Evolutionary conservation across 768 basidiomycete genomes (phyloP), one percentile per base, ranked within the genome.

Genomic region (Boletus huronensis): DNA sequence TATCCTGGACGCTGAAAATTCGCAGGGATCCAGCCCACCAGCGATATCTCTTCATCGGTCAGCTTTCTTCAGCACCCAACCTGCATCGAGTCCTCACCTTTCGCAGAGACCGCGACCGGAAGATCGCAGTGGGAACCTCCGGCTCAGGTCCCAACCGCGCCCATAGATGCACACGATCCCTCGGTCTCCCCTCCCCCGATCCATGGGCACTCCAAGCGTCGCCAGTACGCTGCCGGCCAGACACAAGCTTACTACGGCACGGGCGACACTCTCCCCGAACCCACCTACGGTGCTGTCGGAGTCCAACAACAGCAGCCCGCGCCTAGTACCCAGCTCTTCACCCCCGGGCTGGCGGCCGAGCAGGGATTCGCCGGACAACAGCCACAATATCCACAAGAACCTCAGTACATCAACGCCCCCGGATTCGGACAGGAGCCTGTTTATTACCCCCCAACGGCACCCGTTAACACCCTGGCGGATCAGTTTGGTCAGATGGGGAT

Each of bases 201-300:
- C n/a, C 70, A 79, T 6, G 68, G 73, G 28, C 77, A 80, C 59
- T 52, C 75, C 50, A 88, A 91, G 73, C 87, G 92, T 61, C 86
- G 95, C 42, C 93, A 96, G 71, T 98, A 98, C 69, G 95, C 95
- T 46, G 85, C 91, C 4, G 94, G 91, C 11, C 94, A 97, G 72
- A 93, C 93, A 1, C 91, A 93, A 65, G 92, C 82, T 3, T 94
- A 94, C 69, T 92, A 92, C 60, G 82, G 84, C 34, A 67, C 73
- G 11, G 77, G 78, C 26, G 74, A 73, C 3, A 60, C 72, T 34
- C 59, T 76, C 39, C 82, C 67, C 11, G 77, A 82, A 46, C 77
- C 82, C 11, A 63, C 68, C 28, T 81, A 80, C 52, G 67, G 72
- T 26, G 69, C 72, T 6, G 50, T 55, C 28, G 77, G 67, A 17